Conservation (phyloP, 2,329 filamentous ascomycete genomes). For the Sclerotinia sclerotiorum region DNA sequence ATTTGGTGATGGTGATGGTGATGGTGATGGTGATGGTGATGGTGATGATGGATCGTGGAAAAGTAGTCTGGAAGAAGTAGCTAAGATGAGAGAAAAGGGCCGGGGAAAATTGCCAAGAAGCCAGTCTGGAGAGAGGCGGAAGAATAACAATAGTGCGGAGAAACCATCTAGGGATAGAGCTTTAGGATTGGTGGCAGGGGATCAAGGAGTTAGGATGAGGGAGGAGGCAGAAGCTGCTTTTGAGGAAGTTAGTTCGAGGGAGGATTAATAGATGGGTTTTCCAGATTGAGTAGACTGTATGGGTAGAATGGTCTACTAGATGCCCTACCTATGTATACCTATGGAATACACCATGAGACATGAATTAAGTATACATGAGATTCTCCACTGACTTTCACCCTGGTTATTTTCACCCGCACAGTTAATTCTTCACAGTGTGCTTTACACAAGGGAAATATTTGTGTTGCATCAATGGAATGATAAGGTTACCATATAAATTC, state of each 20-base stretch:
- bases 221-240: conserved; percentile 20
- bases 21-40: neutral
- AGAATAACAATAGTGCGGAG: conserved; percentile 1
- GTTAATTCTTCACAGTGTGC: neutral
- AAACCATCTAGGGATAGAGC: conserved; percentile 14
- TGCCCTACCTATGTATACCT: conserved; percentile 7
- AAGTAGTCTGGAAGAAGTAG: neutral
- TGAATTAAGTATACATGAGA: neutral
- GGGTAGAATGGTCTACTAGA: neutral
- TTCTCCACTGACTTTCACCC: neutral
- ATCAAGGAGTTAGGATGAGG: conserved; percentile 18
- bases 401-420: neutral
- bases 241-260: conserved; percentile 5
- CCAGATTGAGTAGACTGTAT: neutral
- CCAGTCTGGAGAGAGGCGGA: conserved; percentile 3
- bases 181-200: conserved; percentile 19
- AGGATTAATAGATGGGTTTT: neutral
- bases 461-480: neutral
- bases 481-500: no score
- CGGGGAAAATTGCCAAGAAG: conserved; percentile 1
- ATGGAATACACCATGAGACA: neutral
- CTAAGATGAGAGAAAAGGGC: neutral
- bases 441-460: neutral
- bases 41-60: conserved; percentile 4
- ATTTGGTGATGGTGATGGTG: neutral